A percentile compares a stretch with the other conserved stretches of the same genome.
Conservation (phyloP, 164 flowering plant genomes). For the Piper betle region DNA sequence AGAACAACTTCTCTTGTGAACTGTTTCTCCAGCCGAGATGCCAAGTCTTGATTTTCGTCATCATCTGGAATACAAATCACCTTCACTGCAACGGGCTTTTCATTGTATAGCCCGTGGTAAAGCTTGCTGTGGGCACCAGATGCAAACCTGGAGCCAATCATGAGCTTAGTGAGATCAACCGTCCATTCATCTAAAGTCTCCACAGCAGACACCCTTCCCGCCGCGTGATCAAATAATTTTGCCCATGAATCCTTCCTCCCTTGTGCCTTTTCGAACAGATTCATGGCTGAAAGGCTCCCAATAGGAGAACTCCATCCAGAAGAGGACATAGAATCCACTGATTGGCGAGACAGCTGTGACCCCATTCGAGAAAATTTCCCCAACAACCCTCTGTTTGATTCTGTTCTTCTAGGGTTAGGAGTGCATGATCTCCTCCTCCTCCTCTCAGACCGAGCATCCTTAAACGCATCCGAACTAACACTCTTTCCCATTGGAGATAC, state of each 20-base stretch:
- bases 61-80: slow-evolving; percentile 64
- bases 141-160: slow-evolving; percentile 63
- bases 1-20: slow-evolving; percentile 62
- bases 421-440: slow-evolving; percentile 34
- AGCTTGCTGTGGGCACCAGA: slow-evolving; percentile 78
- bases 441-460: slow-evolving; percentile 55
- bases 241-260: slow-evolving; percentile 56
- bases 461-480: slow-evolving; percentile 43
- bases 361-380: slow-evolving; percentile 4
- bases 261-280: slow-evolving; percentile 28
- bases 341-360: neutral
- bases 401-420: slow-evolving; percentile 43
- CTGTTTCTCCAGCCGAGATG: slow-evolving; percentile 53
- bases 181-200: slow-evolving; percentile 49
- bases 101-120: slow-evolving; percentile 73
- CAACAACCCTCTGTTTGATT: slow-evolving; percentile 21
- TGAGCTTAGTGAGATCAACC: slow-evolving; percentile 63
- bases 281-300: too few relatives aligned
- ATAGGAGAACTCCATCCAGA: slow-evolving; percentile 14
- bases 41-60: slow-evolving; percentile 57
- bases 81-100: slow-evolving; percentile 75
- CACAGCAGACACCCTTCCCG: slow-evolving; percentile 59
- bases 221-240: slow-evolving; percentile 64
- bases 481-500: slow-evolving; percentile 45
- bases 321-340: slow-evolving; percentile 6